Evolutionary conservation across 148 eudicot genomes (phyloP).

Genomic region (Chenopodium suecicum): DNA sequence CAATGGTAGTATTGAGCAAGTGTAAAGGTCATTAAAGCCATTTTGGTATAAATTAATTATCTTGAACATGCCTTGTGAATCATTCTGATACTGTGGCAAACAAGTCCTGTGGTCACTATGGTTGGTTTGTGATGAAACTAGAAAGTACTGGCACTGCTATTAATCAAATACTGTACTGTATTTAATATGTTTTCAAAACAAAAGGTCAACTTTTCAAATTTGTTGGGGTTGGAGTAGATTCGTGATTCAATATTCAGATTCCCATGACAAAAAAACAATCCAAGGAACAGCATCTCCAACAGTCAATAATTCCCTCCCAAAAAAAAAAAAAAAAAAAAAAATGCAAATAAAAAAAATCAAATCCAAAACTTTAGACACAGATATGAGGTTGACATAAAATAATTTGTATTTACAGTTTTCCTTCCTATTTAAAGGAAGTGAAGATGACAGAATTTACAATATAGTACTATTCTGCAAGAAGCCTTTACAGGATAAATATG

Average conservation of each 20-base stretch:
- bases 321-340: background rate
- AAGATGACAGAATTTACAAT: conserved; percentile 20
- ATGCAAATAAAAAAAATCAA: background rate
- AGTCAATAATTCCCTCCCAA: background rate
- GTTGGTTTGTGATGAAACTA: no score
- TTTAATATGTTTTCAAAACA: no score
- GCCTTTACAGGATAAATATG: conserved; percentile 11
- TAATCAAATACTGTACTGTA: no score
- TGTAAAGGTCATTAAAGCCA: no score
- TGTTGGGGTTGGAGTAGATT: background rate
- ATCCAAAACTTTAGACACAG: background rate
- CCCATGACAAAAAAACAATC: background rate
- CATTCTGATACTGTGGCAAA: no score
- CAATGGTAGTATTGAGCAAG: no score
- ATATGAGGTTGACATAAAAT: conserved; percentile 13
- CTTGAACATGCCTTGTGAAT: no score
- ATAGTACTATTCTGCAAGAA: conserved; percentile 6
- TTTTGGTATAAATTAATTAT: no score
- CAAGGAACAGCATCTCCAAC: background rate
- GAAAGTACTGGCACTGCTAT: no score
- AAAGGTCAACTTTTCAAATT: background rate
- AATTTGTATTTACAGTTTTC: conserved; percentile 22
- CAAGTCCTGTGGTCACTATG: no score
- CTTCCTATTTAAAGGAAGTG: conserved; percentile 21
- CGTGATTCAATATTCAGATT: background rate